phyloP scores from a whole-genome alignment of 2,329 filamentous ascomycete genomes.

The Ascomycota sp. region DNA sequence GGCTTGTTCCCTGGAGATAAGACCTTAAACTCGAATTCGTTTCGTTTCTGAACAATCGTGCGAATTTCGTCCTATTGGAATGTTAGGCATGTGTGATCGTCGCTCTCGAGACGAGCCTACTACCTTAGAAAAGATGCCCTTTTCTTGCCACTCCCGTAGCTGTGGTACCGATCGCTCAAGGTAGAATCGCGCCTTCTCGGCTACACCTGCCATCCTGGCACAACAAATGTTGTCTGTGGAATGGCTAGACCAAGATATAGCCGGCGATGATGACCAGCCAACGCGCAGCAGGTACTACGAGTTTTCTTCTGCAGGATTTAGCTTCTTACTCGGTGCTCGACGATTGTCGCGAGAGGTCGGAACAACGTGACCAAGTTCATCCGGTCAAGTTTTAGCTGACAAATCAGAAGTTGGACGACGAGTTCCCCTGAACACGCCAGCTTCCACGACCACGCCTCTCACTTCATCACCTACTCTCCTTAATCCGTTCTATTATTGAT shows the following conservation, averaged over 20 bases:
- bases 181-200: constrained; percentile 89
- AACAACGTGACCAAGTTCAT: no score
- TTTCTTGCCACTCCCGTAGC: constrained; percentile 77
- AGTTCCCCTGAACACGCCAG: no score
- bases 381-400: no score
- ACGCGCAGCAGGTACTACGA: background rate
- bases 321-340: no score
- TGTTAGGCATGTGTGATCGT: background rate
- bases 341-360: no score
- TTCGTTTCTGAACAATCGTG: constrained; percentile 73
- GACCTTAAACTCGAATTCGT: constrained; percentile 80
- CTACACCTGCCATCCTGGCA: constrained; percentile 53
- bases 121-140: constrained; percentile 73
- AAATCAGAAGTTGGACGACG: no score
- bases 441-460: no score
- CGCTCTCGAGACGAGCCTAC: constrained; percentile 3
- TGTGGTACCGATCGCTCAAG: constrained; percentile 84
- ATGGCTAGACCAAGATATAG: no score
- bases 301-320: no score
- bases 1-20: constrained; percentile 62
- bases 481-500: constrained; percentile 5
- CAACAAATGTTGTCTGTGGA: background rate
- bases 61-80: constrained; percentile 69
- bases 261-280: no score
- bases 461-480: constrained; percentile 6